Evolutionary conservation across 768 basidiomycete genomes (phyloP).

Genomic region (Leccinum truebloodii): DNA sequence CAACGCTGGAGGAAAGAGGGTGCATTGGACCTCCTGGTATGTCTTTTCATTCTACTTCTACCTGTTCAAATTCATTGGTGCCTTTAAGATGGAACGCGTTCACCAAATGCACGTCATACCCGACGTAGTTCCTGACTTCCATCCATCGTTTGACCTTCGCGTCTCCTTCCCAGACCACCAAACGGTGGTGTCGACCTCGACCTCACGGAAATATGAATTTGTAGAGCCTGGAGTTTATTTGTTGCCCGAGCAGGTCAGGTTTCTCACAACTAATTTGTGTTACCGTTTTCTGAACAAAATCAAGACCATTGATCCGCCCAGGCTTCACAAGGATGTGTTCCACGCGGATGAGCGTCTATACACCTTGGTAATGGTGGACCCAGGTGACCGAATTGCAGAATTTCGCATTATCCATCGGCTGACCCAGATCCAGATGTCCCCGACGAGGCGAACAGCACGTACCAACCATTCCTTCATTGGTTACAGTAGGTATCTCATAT

Average conservation of each 20-base stretch:
- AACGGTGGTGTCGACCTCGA: slow-evolving; percentile 19
- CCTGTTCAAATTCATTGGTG: neutral
- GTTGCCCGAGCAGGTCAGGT: slow-evolving; percentile 62
- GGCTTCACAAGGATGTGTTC: slow-evolving; percentile 73
- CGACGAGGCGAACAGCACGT: slow-evolving; percentile 62
- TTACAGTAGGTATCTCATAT: slow-evolving; percentile 56
- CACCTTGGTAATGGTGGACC: slow-evolving; percentile 87
- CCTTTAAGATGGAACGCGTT: slow-evolving; percentile 82
- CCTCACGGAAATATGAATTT: slow-evolving; percentile 31
- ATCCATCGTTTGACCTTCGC: slow-evolving; percentile 74
- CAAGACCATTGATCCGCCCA: slow-evolving; percentile 67
- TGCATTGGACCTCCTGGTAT: slow-evolving; percentile 77
- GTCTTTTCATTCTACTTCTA: neutral
- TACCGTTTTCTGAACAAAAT: slow-evolving; percentile 3
- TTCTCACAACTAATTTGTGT: neutral
- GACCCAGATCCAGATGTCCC: slow-evolving; percentile 67
- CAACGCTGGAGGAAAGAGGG: slow-evolving; percentile 86
- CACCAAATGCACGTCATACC: slow-evolving; percentile 91
- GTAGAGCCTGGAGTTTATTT: slow-evolving; percentile 76
- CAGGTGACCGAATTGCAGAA: slow-evolving; percentile 52
- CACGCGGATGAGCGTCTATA: slow-evolving; percentile 80
- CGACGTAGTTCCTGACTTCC: slow-evolving; percentile 73
- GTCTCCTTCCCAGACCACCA: slow-evolving; percentile 50
- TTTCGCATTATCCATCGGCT: slow-evolving; percentile 3
- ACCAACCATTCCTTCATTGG: slow-evolving; percentile 81